Conservation (phyloP, 2,329 filamentous ascomycete species). For the Coniochaeta sp. region DNA sequence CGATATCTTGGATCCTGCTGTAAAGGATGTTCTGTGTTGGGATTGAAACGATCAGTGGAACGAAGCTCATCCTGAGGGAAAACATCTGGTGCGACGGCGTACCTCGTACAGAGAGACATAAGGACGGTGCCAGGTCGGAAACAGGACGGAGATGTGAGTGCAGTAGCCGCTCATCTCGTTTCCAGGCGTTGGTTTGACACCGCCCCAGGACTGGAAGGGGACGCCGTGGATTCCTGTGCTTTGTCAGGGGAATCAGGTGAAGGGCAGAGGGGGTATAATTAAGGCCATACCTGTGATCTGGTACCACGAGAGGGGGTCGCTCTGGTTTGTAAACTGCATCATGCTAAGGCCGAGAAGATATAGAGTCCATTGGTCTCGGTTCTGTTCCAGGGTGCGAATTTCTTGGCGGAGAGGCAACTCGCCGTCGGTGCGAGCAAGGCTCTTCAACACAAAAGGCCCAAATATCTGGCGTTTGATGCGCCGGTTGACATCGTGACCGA, state of each 20-base stretch:
- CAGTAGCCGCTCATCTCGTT: slow-evolving; percentile 63
- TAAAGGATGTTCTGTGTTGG: slow-evolving; percentile 28
- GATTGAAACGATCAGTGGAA: not conserved
- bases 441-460: slow-evolving; percentile 31
- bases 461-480: slow-evolving; percentile 29
- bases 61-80: not conserved
- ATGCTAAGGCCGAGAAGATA: slow-evolving; percentile 68
- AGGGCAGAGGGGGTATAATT: not conserved
- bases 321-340: slow-evolving; percentile 61
- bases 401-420: slow-evolving; percentile 49
- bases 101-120: slow-evolving; percentile 61
- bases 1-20: slow-evolving; percentile 30
- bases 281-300: slow-evolving; percentile 59
- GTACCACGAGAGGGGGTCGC: slow-evolving; percentile 63
- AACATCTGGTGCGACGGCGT: slow-evolving; percentile 6
- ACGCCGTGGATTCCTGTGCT: slow-evolving; percentile 68
- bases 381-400: slow-evolving; percentile 56
- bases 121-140: slow-evolving; percentile 77
- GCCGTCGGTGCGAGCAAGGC: slow-evolving; percentile 25
- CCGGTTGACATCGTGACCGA: slow-evolving; percentile 35
- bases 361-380: slow-evolving; percentile 64
- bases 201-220: slow-evolving; percentile 51
- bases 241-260: too few relatives aligned
- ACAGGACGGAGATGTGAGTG: slow-evolving; percentile 66
- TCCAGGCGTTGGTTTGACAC: slow-evolving; percentile 39